Base-by-base conservation (phyloP, 257 asterid species). In the Avicennia marina region DNA sequence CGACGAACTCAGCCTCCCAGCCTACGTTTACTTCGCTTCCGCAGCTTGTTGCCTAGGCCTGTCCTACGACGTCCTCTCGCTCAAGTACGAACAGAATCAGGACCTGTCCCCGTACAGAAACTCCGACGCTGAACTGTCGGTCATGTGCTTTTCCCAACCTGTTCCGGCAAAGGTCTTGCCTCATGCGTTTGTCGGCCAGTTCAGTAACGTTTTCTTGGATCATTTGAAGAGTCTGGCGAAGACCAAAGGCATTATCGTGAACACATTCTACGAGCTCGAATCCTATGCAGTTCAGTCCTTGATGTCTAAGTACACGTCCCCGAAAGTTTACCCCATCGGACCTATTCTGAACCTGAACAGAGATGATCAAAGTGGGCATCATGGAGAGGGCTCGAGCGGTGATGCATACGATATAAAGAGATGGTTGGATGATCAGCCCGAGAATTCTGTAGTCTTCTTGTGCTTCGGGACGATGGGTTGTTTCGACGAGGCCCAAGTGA, bases 201-300 rank as follows among this genome's bases (percentile, higher is more conserved):
- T 61, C 24, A 11, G 64, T 0, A 22, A 11, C 1, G 4, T 27
- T 1, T 62, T 73, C 63, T 4, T 44, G 56, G 27, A 3, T 1
- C 4, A 3, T 24, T 42, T 64, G 61, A 59, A 2, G 25, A 43
- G 49, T 63, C 11, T 79, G 1, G 2, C 13, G 8, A 71, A 66
- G 6, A 22, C 60, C 0, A 74, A 69, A 48, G 94, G 94, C 0
- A 27, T 76, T 0, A 34, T 84, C 53, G 54, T 78, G 11, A 84
- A 84, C 54, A 76, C 94, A 0, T 81, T 71, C 16, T 18, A 32
- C 21, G 86, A 80, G 11, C 58, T 83, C 1, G 88, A 83, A 29
- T 3, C 74, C 17, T 62, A 36, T 19, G 79, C 81, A 4, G 6
- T 81, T 6, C 57, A 67, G 0, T 33, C 77, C 6, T 19, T 69